Conservation (phyloP, 768 basidiomycete genomes). For the Lactifluus echinatus region DNA sequence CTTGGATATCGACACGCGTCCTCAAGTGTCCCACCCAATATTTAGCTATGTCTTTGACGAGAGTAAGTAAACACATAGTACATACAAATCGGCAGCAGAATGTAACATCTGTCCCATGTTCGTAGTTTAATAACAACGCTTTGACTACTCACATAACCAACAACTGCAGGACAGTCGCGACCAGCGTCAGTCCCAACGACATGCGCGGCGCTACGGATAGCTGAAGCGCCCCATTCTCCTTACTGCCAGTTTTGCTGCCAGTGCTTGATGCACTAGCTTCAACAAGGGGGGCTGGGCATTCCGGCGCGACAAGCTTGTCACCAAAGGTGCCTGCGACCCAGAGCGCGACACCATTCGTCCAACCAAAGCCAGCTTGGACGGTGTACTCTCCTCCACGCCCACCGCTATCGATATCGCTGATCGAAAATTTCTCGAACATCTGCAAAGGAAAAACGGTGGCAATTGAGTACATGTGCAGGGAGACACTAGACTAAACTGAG, state of each 20-base stretch:
- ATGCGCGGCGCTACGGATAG: neutral
- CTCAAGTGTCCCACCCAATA: too few species aligned
- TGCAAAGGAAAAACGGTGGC: slow-evolving; percentile 23
- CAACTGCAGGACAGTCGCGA: neutral
- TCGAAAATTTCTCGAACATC: slow-evolving; percentile 90
- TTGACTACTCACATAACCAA: neutral
- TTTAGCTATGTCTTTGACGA: too few species aligned
- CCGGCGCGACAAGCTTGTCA: slow-evolving; percentile 44
- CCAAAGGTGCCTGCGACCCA: slow-evolving; percentile 70
- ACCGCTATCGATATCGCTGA: slow-evolving; percentile 65
- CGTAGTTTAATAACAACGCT: neutral
- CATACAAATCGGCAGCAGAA: too few species aligned
- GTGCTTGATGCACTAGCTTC: neutral
- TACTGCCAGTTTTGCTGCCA: neutral
- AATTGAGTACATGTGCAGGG: neutral
- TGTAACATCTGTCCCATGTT: neutral
- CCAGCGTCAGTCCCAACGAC: neutral
- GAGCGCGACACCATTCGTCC: slow-evolving; percentile 78
- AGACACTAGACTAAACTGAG: neutral
- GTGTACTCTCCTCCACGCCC: slow-evolving; percentile 83
- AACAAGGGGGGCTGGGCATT: slow-evolving; percentile 43
- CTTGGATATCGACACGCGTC: too few species aligned
- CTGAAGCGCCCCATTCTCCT: neutral
- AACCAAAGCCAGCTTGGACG: slow-evolving; percentile 77
- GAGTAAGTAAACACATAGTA: too few species aligned